phyloP scores from a whole-genome alignment of 2,329 filamentous ascomycete genomes.

The Microdochium bolleyi region DNA sequence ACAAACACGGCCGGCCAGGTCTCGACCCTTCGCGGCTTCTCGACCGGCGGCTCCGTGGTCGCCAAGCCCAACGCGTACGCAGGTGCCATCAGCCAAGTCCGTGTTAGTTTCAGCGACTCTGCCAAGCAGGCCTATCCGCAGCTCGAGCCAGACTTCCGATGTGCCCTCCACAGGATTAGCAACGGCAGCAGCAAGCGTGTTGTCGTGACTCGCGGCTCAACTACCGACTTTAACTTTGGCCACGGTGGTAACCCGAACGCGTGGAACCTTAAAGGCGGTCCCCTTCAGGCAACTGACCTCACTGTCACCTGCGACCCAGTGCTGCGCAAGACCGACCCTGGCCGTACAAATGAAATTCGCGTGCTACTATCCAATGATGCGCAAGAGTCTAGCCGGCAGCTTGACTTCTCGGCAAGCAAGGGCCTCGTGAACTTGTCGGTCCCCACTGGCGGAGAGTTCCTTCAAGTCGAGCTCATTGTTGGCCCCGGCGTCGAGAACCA shows the following conservation, averaged over 20 bases:
- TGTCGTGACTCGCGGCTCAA: background rate
- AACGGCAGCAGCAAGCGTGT: background rate
- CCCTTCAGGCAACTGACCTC: background rate
- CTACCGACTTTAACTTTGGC: background rate
- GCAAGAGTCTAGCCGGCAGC: background rate
- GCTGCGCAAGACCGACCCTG: background rate
- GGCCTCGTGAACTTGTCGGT: background rate
- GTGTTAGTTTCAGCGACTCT: background rate
- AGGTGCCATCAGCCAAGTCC: background rate
- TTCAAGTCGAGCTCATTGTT: slow-evolving; percentile 7
- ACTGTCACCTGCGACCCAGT: background rate
- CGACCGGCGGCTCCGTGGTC: background rate
- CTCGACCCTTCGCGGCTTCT: background rate
- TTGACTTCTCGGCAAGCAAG: background rate
- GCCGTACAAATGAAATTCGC: background rate
- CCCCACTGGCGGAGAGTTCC: background rate
- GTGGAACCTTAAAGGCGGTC: background rate
- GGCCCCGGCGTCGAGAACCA: slow-evolving; percentile 17
- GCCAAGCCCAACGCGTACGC: background rate
- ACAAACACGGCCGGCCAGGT: background rate
- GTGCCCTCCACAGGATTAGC: background rate
- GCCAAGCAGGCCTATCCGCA: background rate
- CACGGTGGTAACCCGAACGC: background rate
- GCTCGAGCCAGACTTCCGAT: background rate
- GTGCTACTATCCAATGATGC: background rate